phyloP scores from a whole-genome alignment of 2,329 filamentous ascomycete species.

The Xylaria sp. region DNA sequence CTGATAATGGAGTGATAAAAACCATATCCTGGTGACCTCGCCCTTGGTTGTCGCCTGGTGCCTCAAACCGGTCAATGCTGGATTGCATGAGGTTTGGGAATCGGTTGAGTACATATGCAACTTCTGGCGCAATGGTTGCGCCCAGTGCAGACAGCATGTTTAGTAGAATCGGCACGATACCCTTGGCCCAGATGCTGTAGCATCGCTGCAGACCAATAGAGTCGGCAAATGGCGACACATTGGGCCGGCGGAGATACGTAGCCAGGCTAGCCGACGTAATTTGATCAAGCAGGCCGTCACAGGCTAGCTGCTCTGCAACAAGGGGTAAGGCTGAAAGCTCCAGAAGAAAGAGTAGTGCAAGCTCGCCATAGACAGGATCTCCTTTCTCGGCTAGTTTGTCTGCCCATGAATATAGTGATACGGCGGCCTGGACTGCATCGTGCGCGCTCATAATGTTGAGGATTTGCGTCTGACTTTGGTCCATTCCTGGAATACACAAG shows the following conservation, averaged over 20 bases:
- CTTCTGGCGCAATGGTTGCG: conserved; percentile 79
- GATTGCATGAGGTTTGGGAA: conserved; percentile 80
- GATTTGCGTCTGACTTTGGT: conserved; percentile 72
- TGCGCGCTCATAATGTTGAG: conserved; percentile 72
- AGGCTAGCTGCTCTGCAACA: conserved; percentile 87
- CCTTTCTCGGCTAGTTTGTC: conserved; percentile 78
- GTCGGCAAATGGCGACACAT: conserved; percentile 80
- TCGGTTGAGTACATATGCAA: conserved; percentile 85
- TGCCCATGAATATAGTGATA: conserved; percentile 91
- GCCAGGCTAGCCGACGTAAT: conserved; percentile 80
- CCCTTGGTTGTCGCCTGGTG: conserved; percentile 60
- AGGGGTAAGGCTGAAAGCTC: conserved; percentile 81
- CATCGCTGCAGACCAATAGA: conserved; percentile 71
- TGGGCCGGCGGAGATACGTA: conserved; percentile 72
- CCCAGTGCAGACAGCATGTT: conserved; percentile 87
- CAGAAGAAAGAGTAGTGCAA: conserved; percentile 87
- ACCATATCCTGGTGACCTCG: conserved; percentile 50
- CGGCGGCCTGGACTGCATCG: conserved; percentile 78
- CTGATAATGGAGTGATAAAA: conserved; percentile 74
- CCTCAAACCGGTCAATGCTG: conserved; percentile 74
- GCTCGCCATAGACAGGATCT: conserved; percentile 90
- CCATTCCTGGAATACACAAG: conserved; percentile 76
- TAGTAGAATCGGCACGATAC: conserved; percentile 83
- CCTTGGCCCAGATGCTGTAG: conserved; percentile 89
- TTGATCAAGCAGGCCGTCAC: conserved; percentile 81